Evolutionary conservation across 257 asterid genomes (phyloP).

Genomic region (Solanum verrucosum): DNA sequence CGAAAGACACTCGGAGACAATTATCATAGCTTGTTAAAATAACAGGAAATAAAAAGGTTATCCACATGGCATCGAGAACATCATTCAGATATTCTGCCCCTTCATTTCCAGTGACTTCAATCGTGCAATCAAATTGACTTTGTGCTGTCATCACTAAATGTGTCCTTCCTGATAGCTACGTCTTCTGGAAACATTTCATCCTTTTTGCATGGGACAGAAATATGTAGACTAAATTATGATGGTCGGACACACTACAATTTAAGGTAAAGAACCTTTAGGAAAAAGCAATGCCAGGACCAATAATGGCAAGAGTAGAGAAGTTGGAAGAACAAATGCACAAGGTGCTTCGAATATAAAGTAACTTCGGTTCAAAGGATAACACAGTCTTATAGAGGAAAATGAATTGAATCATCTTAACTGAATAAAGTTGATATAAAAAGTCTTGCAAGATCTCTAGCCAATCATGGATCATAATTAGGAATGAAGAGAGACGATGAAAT

Average conservation of each 20-base stretch:
- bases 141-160: not conserved
- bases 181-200: not conserved
- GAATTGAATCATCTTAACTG: not conserved
- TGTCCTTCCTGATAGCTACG: not conserved
- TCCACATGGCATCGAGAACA: not conserved
- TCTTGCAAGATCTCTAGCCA: not conserved
- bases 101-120: not conserved
- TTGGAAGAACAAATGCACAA: not conserved
- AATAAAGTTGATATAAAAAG: not conserved
- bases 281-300: not conserved
- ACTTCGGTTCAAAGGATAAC: not conserved
- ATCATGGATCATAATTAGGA: not conserved
- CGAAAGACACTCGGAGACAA: not conserved
- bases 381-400: not conserved
- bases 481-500: not conserved
- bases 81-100: not conserved
- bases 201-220: not conserved
- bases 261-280: not conserved
- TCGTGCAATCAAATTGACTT: not conserved
- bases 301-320: not conserved
- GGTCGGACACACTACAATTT: not conserved
- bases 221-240: not conserved
- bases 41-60: not conserved
- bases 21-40: not conserved
- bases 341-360: not conserved